phyloP scores from a whole-genome alignment of 148 eudicot species.

The Selenicereus undatus region DNA sequence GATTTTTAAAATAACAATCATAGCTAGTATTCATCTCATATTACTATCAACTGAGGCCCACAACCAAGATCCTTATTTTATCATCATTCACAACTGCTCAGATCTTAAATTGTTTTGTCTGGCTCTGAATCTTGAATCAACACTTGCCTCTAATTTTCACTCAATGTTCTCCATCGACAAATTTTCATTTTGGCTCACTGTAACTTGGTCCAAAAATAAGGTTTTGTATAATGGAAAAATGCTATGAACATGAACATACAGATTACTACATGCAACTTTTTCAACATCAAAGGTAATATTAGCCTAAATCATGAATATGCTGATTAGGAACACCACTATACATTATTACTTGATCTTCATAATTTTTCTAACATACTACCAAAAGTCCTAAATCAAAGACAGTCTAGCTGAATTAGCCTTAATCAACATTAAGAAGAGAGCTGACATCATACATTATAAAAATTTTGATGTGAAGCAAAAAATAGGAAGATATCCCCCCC shows the following conservation, averaged over 20 bases:
- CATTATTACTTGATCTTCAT: background rate
- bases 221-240: background rate
- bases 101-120: background rate
- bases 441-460: slow-evolving; percentile 11
- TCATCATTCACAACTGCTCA: background rate
- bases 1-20: background rate
- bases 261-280: background rate
- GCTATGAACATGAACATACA: background rate
- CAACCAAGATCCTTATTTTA: background rate
- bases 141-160: background rate
- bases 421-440: slow-evolving; percentile 9
- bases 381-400: background rate
- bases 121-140: background rate
- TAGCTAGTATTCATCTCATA: background rate
- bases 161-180: background rate
- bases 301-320: background rate
- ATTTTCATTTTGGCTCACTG: background rate
- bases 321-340: background rate
- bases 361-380: background rate
- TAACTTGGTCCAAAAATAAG: background rate
- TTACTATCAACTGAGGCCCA: background rate
- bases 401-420: background rate
- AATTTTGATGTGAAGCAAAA: no score
- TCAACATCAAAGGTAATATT: background rate
- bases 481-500: no score